Evolutionary conservation across 768 basidiomycete genomes (phyloP), one percentile per base, ranked within the genome.

Genomic region (Pleurotus ostreatus): DNA sequence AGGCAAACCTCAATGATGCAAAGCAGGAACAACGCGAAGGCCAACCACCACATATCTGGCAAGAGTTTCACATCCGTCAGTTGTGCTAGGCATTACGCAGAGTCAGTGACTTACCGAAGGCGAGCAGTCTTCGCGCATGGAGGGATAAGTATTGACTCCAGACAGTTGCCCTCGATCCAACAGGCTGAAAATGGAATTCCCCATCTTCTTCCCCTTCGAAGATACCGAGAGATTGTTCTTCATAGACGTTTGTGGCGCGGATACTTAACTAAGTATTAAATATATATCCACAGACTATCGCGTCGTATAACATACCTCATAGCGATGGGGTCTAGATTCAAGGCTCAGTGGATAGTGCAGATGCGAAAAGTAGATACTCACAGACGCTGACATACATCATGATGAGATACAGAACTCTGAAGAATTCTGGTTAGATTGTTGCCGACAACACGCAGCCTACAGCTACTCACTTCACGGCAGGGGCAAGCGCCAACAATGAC

Each of bases 211-310:
- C 43, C 15, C 25, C 25, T 15, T 55, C 54, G 12, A 45, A 55
- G 2, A 55, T 46, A 37, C 43, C 54, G 6, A 55, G 54, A 18
- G 54, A 55, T 46, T 46, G 41, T 18, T 55, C 54, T 16, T 55
- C 54, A 25, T 55, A 97, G 0, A 92, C 92, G 62, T 93, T 92
- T 45, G 89, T 86, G 15, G 92, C 87, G 8, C 96, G 92, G 18
- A 98, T 91, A 67, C 90, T 90, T 49, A 2, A 38, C 30, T n/a
- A 18, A 4, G 40, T 26, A 9, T 18, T 23, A 15, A 34, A 9
- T 12, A 13, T 48, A 48, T 7, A 48, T 34, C 30, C 15, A 11
- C 8, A 34, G 30, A 34, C 30, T 34, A 3, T 34, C 8, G 30
- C 30, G 11, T 22, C 18, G 9, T 49, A 26, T 4, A 25, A 46